Evolutionary conservation across 371 early-diverging fungal species (phyloP).

Genomic region (Phascolomyces articulosus): DNA sequence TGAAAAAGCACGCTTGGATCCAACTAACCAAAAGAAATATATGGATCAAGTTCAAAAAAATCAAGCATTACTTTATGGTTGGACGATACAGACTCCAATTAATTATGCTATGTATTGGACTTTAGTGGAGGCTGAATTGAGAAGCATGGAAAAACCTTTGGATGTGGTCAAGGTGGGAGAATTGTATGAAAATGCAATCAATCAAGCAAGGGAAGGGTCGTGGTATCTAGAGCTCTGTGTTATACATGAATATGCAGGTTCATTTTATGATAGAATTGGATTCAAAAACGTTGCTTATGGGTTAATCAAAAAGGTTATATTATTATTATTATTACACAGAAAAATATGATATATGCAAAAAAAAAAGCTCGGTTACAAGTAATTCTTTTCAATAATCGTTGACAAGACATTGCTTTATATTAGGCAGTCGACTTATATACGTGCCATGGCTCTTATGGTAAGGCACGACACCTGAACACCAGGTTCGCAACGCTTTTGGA

Average conservation of each 20-base stretch:
- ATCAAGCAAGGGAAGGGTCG: constrained; percentile 31
- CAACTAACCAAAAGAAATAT: constrained; percentile 11
- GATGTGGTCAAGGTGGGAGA: constrained; percentile 22
- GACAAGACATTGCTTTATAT: background rate
- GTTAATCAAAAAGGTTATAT: constrained; percentile 32
- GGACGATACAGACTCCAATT: constrained; percentile 27
- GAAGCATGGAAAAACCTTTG: constrained; percentile 11
- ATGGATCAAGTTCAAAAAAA: constrained; percentile 27
- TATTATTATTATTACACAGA: too few relatives aligned
- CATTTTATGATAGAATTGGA: constrained; percentile 36
- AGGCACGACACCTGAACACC: constrained; percentile 32
- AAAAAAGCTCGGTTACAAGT: background rate
- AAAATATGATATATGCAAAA: background rate
- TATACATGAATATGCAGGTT: constrained; percentile 44
- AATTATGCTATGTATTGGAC: constrained; percentile 40
- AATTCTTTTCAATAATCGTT: too few relatives aligned
- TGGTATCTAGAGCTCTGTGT: constrained; percentile 41
- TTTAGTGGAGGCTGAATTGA: constrained; percentile 38
- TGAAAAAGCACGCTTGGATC: constrained; percentile 25
- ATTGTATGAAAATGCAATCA: constrained; percentile 42
- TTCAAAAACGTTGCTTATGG: constrained; percentile 40
- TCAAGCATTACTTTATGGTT: constrained; percentile 24
- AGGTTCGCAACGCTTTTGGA: constrained; percentile 31
- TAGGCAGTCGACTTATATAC: constrained; percentile 34
- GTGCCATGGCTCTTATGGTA: constrained; percentile 42